Evolutionary conservation across 2,329 filamentous ascomycete genomes (phyloP).

Genomic region (Fusarium haematococcum): DNA sequence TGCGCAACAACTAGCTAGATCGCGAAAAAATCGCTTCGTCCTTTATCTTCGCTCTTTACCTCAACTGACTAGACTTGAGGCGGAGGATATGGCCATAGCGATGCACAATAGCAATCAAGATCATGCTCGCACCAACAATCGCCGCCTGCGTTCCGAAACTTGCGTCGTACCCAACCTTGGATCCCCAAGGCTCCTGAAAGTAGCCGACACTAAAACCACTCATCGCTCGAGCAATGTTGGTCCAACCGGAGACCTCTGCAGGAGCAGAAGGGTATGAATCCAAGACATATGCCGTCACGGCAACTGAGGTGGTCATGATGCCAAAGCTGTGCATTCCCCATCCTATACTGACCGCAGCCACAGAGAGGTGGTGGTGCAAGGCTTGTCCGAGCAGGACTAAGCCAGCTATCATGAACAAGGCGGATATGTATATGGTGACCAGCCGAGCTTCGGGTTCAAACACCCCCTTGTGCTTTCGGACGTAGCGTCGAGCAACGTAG

Average conservation of each 20-base stretch:
- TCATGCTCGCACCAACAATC: slow-evolving; percentile 45
- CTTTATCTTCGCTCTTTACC: not conserved
- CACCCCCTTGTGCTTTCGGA: slow-evolving; percentile 59
- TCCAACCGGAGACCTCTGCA: slow-evolving; percentile 60
- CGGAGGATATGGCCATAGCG: slow-evolving; percentile 11
- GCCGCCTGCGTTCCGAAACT: slow-evolving; percentile 56
- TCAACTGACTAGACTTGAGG: slow-evolving; percentile 22
- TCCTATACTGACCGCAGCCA: slow-evolving; percentile 37
- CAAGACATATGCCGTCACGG: slow-evolving; percentile 59
- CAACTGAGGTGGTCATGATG: slow-evolving; percentile 63
- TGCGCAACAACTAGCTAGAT: not conserved
- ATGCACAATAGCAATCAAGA: slow-evolving; percentile 28
- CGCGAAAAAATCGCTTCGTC: not conserved
- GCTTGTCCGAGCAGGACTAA: slow-evolving; percentile 65
- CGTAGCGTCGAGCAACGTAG: slow-evolving; percentile 57
- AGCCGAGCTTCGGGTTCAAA: slow-evolving; percentile 70
- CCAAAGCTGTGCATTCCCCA: slow-evolving; percentile 69
- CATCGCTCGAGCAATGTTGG: slow-evolving; percentile 51
- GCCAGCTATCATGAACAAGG: slow-evolving; percentile 62
- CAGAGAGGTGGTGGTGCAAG: slow-evolving; percentile 56
- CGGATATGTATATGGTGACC: slow-evolving; percentile 58
- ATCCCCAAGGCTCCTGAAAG: slow-evolving; percentile 60
- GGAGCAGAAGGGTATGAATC: slow-evolving; percentile 62
- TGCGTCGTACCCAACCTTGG: slow-evolving; percentile 49
- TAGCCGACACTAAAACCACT: slow-evolving; percentile 63